Conservation (phyloP, 148 eudicot species). For the Vaccinium macrocarpon region DNA sequence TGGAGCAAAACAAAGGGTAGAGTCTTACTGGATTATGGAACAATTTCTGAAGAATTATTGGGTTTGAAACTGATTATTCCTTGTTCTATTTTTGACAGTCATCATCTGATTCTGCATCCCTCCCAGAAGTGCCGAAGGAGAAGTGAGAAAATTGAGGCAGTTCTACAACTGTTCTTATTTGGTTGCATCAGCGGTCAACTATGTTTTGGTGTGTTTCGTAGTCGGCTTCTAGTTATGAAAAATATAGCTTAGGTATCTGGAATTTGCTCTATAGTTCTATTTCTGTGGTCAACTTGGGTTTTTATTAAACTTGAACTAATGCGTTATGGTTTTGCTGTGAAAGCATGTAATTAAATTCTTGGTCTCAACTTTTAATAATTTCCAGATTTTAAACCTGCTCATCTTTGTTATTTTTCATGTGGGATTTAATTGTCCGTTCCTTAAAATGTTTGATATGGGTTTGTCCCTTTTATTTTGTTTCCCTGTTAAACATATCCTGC, state of each 20-base stretch:
- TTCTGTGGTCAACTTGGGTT: not conserved
- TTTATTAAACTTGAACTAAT: not conserved
- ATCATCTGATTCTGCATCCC: not conserved
- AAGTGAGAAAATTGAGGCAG: conserved; percentile 15
- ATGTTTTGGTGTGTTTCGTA: not conserved
- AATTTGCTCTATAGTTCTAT: not conserved
- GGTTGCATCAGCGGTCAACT: not conserved
- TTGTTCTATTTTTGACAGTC: not conserved
- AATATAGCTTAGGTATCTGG: not conserved
- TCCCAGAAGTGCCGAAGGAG: conserved; percentile 1
- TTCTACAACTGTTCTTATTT: not conserved
- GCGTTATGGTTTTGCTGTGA: not conserved
- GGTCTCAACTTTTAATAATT: not conserved
- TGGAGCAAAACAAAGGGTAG: not conserved
- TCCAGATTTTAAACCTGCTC: not conserved
- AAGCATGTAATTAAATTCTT: not conserved
- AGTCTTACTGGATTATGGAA: not conserved
- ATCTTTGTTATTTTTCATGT: not conserved
- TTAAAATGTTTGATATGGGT: not conserved
- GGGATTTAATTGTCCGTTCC: not conserved
- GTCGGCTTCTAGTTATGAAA: not conserved
- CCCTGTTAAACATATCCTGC: not conserved
- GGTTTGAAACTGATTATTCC: not conserved
- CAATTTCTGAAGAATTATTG: not conserved
- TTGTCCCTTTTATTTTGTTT: not conserved